Base-by-base conservation (phyloP, 129 eudicot genomes). In the Cynara cardunculus region DNA sequence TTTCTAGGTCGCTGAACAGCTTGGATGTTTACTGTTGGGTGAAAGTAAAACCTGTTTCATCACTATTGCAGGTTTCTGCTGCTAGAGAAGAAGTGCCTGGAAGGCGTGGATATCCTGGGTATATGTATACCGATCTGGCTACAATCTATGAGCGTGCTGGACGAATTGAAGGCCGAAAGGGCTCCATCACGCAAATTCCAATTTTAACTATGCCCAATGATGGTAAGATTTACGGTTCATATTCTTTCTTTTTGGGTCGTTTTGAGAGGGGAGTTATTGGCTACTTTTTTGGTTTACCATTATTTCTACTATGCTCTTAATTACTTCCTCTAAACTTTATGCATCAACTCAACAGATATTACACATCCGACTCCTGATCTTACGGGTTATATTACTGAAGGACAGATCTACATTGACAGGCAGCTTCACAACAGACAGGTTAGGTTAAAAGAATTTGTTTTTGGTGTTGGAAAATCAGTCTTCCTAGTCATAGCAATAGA, bases 291-390 rank as follows among this genome's bases (percentile, higher is more conserved):
- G 0, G n/a, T 80, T 39, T 25, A 65, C 16, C 14, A 27, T 32
- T 46, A 1, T 21, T 66, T 28, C 12, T 31, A 18, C 39, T 67
- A 73, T 37, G 10, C 22, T 74, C 24, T 49, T 81, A 30, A 74
- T 44, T 39, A 37, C 37, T 30, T 11, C 2, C 18, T 37, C 64
- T 69, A 14, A 66, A 66, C 4, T 56, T 41, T 41, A 13, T 41
- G 30, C 41, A 21, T 82, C 66, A 22, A 75, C 53, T 78, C 22
- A 67, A 35, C 92, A 95, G 99, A 95, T 92, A 95, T 95, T 78
- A 95, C 99, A 41, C 99, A 95, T 88, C 99, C 99, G 61, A 95
- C 99, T 73, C 99, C 99, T 27, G 99, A 95, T 95, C 99, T 95
- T 84, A 95, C 99, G 25, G 99, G 99, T 72, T 95, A 95, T 88